A percentile compares a stretch with the other conserved stretches of the same genome.
These are phyloP conservation scores for Solidago caesia DNA, from an alignment of 129 eudicot species.

Conservation along the genomic window DNA sequence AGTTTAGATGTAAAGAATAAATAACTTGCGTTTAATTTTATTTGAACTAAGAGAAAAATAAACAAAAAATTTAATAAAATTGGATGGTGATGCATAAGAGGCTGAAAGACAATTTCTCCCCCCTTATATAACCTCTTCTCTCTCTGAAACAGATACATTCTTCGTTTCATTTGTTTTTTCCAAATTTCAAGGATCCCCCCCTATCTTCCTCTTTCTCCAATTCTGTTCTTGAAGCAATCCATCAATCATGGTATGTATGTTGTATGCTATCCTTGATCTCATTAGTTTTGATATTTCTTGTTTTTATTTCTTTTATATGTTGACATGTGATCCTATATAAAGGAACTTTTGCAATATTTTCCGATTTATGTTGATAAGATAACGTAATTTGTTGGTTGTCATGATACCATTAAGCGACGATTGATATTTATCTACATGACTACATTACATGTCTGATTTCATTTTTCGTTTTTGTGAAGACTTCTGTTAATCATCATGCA, in stretches of 20 bases:
- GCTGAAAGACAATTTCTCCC: constrained; percentile 37
- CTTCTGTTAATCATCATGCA: not conserved
- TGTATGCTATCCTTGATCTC: constrained; percentile 10
- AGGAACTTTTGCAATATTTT: not conserved
- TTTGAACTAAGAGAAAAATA: not conserved
- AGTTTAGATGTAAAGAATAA: too few relatives aligned
- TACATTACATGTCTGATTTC: constrained; percentile 12
- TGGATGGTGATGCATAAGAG: constrained; percentile 40
- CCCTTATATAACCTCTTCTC: constrained; percentile 34
- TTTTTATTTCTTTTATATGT: not conserved
- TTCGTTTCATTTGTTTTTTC: constrained; percentile 38
- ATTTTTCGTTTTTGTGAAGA: too few relatives aligned
- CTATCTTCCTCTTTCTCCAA: not conserved
- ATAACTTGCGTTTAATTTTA: not conserved
- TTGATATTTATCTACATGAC: not conserved
- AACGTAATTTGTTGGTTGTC: not conserved
- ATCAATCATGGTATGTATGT: constrained; percentile 48
- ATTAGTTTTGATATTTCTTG: not conserved
- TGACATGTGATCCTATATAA: not conserved
- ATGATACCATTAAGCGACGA: not conserved
- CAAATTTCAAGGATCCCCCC: constrained; percentile 48
- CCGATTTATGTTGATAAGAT: not conserved
- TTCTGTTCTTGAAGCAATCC: constrained; percentile 12
- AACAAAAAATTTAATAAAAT: not conserved
- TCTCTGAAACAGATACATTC: constrained; percentile 26